Evolutionary conservation across 495 filamentous ascomycete species (phyloP), one percentile per base, ranked within the genome.

Genomic region (Neurospora sp.): DNA sequence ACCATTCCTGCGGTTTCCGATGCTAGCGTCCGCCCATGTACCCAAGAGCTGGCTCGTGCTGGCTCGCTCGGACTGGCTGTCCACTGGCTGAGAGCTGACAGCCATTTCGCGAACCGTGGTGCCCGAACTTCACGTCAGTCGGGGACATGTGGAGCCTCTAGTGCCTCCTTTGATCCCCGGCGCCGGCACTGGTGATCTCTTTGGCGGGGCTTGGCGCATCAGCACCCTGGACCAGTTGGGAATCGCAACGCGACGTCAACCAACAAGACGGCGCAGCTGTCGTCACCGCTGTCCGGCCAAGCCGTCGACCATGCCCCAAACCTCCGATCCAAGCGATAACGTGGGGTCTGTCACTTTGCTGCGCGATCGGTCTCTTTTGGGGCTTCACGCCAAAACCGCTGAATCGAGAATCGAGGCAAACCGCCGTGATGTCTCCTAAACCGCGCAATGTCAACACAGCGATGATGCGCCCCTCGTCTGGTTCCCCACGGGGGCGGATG

Each of bases 1-100:
- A 70, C 79, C 76, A 31, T 16, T 38, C 42, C 69, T 73, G 68
- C 45, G 75, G 65, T 77, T 71, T 78, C 76, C 77, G 79, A 80
- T 80, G 72, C 71, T 77, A 77, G 78, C 78, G 73, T 74, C 75
- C 27, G 53, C 53, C 53, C 27, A 65, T 35, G 3, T 35, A 6
- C 27, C 53, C 27, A 65, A 65, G 14, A 35, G 27, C 53, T 61
- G 53, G 53, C 12, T 61, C 53, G 22, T 6, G 53, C 53, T 61
- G 53, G 53, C 53, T 65, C 53, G 27, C 53, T 65, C 53, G 53
- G 53, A 65, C 53, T 65, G 53, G 53, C 53, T 31, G 53, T 31
- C 27, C 22, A 61, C 53, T 61, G 53, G 47, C 47, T 59, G 47
- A 20, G 18, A 45, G 53, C 20, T 14, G 22, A 27, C 47, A 7